Conservation (phyloP, 345 rosid genomes). For the Turritis glabra region DNA sequence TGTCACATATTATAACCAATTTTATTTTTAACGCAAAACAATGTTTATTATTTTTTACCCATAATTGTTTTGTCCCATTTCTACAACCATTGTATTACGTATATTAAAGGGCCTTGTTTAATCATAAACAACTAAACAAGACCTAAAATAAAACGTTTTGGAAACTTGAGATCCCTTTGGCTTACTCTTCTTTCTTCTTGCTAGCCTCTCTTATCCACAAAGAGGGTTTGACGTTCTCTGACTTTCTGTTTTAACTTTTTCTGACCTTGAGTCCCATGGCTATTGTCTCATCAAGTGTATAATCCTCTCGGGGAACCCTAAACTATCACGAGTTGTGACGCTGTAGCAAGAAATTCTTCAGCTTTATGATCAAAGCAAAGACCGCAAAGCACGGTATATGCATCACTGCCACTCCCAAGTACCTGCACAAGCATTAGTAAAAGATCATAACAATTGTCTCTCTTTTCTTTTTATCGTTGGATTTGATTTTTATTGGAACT, state of each 20-base stretch:
- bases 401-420: constrained; percentile 65
- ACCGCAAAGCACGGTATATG: constrained; percentile 69
- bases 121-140: neutral
- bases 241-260: neutral
- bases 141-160: neutral
- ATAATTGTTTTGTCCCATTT: neutral
- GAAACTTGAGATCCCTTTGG: neutral
- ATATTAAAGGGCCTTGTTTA: neutral
- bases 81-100: neutral
- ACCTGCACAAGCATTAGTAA: constrained; percentile 53
- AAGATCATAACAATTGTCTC: neutral
- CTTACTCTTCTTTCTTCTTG: neutral
- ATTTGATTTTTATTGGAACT: neutral
- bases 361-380: constrained; percentile 60
- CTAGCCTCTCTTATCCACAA: neutral
- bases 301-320: neutral
- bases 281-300: neutral
- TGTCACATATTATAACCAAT: too few species aligned
- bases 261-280: neutral
- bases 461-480: neutral
- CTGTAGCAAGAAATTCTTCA: constrained; percentile 56
- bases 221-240: constrained; percentile 8
- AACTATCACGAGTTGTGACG: constrained; percentile 26
- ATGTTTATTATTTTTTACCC: too few species aligned
- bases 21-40: too few species aligned